Conservation (phyloP, 2,329 filamentous ascomycete genomes). For the Rosellinia necatrix region DNA sequence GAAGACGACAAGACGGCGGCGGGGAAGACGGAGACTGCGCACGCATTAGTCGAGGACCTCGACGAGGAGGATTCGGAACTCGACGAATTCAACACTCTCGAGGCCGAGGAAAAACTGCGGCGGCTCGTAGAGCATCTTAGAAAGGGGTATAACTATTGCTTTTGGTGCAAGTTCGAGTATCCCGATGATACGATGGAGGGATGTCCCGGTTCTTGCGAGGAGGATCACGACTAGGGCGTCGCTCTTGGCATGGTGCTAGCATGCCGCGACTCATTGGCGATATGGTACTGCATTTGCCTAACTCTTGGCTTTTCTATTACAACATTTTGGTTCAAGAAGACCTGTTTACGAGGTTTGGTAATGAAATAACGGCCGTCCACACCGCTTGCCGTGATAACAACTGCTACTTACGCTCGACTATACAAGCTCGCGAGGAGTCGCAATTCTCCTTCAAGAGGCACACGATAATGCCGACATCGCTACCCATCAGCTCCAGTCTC, state of each 20-base stretch:
- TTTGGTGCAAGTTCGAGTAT: constrained; percentile 93
- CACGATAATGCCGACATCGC: not conserved
- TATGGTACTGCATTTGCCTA: not conserved
- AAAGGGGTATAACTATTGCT: constrained; percentile 79
- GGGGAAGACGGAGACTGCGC: constrained; percentile 58
- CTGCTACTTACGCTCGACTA: not conserved
- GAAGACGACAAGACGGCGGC: constrained; percentile 73
- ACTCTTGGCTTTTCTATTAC: not conserved
- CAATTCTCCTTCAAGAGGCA: not conserved
- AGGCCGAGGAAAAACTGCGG: constrained; percentile 67
- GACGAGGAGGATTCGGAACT: constrained; percentile 83
- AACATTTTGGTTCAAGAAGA: not conserved
- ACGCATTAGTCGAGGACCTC: constrained; percentile 67
- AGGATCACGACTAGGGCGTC: constrained; percentile 68
- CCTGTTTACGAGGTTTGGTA: not conserved
- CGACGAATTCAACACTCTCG: constrained; percentile 75
- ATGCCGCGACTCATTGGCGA: not conserved
- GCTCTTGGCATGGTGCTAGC: not conserved
- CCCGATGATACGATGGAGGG: constrained; percentile 76
- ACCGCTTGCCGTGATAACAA: not conserved
- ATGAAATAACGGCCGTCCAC: not conserved
- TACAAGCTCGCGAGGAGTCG: not conserved
- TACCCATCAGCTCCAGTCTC: not conserved
- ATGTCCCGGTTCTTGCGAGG: constrained; percentile 85
- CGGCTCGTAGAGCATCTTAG: constrained; percentile 73